Percentiles rank a stretch among this genome's conserved stretches.
Conservation (phyloP, 2,329 filamentous ascomycete genomes). For the Teratosphaeriaceae sp. region DNA sequence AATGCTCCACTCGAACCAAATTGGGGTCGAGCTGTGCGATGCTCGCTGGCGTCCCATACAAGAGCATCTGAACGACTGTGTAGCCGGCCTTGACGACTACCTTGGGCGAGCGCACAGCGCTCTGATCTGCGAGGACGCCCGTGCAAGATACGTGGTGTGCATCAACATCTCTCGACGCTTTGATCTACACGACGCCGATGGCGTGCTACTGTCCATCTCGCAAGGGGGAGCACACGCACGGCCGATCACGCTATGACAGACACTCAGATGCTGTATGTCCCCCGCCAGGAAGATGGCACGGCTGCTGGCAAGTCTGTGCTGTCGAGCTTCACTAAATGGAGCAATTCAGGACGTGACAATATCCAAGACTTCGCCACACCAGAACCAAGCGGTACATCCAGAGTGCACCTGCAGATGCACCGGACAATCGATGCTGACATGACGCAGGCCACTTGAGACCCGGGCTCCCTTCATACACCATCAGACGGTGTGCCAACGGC, state of each 20-base stretch:
- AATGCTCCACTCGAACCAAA: too few species aligned
- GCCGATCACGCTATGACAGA: not conserved
- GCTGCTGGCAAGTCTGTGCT: not conserved
- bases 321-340: not conserved
- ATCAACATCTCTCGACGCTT: not conserved
- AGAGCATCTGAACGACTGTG: not conserved
- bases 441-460: not conserved
- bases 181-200: not conserved
- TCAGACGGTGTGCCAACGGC: not conserved
- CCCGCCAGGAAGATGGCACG: not conserved
- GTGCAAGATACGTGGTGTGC: not conserved
- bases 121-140: not conserved
- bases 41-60: too few species aligned
- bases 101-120: not conserved
- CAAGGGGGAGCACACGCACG: not conserved
- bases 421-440: not conserved
- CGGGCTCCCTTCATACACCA: not conserved
- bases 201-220: not conserved
- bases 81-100: not conserved
- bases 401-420: not conserved
- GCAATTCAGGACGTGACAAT: not conserved
- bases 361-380: not conserved
- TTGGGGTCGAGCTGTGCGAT: too few species aligned
- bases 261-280: not conserved
- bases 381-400: not conserved